Evolutionary conservation across 257 asterid species (phyloP).

Genomic region (Lycium barbarum): DNA sequence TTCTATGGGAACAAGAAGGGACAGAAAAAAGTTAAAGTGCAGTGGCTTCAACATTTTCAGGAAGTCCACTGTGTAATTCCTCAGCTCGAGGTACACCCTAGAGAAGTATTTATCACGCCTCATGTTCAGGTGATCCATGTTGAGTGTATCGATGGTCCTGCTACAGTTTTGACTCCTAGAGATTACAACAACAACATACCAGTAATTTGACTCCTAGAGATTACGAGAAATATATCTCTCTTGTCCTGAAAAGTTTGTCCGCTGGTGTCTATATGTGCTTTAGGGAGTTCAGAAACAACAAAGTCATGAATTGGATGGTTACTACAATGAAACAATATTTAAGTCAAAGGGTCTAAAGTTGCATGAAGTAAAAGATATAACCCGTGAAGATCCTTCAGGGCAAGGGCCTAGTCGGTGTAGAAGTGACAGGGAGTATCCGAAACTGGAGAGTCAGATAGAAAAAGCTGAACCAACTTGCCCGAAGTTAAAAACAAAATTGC

Average conservation of each 20-base stretch:
- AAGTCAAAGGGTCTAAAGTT: background rate
- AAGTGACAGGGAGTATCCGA: background rate
- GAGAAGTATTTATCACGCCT: conserved; percentile 63
- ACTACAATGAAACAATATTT: conserved; percentile 52
- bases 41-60: conserved; percentile 45
- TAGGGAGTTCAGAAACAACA: conserved; percentile 29
- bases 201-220: conserved; percentile 54
- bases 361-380: conserved; percentile 30
- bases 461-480: conserved; percentile 34
- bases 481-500: conserved; percentile 36
- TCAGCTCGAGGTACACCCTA: conserved; percentile 38
- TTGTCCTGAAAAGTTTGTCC: conserved; percentile 40
- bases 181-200: too few relatives aligned
- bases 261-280: conserved; percentile 44
- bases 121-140: conserved; percentile 44
- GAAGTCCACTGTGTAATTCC: conserved; percentile 47
- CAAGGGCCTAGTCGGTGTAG: background rate
- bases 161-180: conserved; percentile 52
- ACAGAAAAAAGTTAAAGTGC: conserved; percentile 51
- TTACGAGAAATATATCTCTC: conserved; percentile 45
- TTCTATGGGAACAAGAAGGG: conserved; percentile 55
- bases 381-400: conserved; percentile 15
- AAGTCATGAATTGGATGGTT: conserved; percentile 52
- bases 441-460: conserved; percentile 12
- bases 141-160: conserved; percentile 47